These are phyloP conservation scores for Amanita brunnescens DNA, from an alignment of 768 basidiomycete species.

Conservation along the genomic window DNA sequence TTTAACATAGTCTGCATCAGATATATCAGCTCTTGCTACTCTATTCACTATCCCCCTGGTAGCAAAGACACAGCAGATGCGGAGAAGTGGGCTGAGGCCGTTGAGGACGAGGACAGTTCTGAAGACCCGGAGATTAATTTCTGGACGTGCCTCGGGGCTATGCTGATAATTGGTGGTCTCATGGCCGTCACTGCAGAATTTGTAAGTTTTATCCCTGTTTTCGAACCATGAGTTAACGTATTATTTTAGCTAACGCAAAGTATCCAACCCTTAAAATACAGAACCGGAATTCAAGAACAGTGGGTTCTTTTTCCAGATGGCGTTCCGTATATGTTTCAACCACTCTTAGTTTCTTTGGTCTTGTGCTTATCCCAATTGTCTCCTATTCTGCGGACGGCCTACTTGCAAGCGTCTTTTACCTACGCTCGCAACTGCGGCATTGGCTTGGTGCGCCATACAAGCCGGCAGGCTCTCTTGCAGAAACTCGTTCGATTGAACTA, in stretches of 20 bases:
- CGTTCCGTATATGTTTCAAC: background rate
- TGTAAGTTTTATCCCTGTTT: conserved; percentile 24
- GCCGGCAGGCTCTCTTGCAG: conserved; percentile 50
- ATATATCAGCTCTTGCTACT: conserved; percentile 62
- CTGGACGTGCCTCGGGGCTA: conserved; percentile 47
- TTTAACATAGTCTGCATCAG: conserved; percentile 21
- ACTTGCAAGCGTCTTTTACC: conserved; percentile 50
- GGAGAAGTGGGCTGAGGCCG: background rate
- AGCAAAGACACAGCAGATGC: conserved; percentile 33
- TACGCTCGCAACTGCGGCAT: conserved; percentile 10
- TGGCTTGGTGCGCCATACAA: background rate
- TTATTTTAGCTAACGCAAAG: background rate
- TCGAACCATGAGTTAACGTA: background rate
- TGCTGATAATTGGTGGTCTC: conserved; percentile 42
- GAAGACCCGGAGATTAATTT: conserved; percentile 53
- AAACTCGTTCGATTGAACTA: conserved; percentile 63
- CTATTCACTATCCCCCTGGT: conserved; percentile 63
- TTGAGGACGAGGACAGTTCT: background rate
- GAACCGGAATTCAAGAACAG: background rate
- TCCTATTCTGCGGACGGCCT: conserved; percentile 67
- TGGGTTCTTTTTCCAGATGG: background rate
- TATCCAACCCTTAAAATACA: background rate
- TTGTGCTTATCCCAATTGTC: conserved; percentile 61
- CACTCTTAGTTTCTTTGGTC: conserved; percentile 54
- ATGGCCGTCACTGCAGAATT: conserved; percentile 71